Evolutionary conservation across 768 basidiomycete genomes (phyloP).

Genomic region (Tulasnella calospora): DNA sequence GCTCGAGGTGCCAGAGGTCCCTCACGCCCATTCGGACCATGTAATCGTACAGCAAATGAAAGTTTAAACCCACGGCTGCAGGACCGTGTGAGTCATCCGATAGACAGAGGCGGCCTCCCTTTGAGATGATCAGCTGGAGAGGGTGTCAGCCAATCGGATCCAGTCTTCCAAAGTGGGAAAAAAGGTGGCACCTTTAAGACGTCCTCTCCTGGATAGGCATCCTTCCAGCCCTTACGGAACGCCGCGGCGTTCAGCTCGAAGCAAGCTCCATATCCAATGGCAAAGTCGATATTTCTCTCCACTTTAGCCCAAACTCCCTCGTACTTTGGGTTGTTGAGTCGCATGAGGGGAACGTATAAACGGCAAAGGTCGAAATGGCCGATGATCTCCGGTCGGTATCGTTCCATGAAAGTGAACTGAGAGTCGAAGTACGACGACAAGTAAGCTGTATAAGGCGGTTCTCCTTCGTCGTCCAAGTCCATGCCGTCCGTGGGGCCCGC

Average conservation of each 20-base stretch:
- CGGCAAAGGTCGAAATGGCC: slow-evolving; percentile 93
- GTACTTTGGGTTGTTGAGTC: slow-evolving; percentile 46
- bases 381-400: slow-evolving; percentile 78
- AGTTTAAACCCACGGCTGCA: slow-evolving; percentile 82
- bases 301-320: slow-evolving; percentile 59
- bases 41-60: slow-evolving; percentile 60
- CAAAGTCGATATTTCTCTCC: slow-evolving; percentile 68
- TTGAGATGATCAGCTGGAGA: slow-evolving; percentile 59
- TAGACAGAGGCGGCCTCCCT: slow-evolving; percentile 70
- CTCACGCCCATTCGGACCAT: slow-evolving; percentile 53
- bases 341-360: slow-evolving; percentile 65
- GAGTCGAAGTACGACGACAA: slow-evolving; percentile 71
- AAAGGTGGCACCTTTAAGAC: slow-evolving; percentile 57
- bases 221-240: slow-evolving; percentile 83
- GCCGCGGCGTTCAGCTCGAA: slow-evolving; percentile 94
- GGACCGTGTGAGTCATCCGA: slow-evolving; percentile 97
- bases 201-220: slow-evolving; percentile 77
- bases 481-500: slow-evolving; percentile 14
- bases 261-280: slow-evolving; percentile 75
- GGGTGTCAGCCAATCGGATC: neutral
- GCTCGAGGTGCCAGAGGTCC: slow-evolving; percentile 40
- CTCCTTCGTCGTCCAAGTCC: slow-evolving; percentile 2
- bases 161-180: slow-evolving; percentile 27
- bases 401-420: slow-evolving; percentile 64
- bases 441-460: slow-evolving; percentile 27